Base-by-base conservation (phyloP, 257 asterid genomes). In the Capsicum baccatum region DNA sequence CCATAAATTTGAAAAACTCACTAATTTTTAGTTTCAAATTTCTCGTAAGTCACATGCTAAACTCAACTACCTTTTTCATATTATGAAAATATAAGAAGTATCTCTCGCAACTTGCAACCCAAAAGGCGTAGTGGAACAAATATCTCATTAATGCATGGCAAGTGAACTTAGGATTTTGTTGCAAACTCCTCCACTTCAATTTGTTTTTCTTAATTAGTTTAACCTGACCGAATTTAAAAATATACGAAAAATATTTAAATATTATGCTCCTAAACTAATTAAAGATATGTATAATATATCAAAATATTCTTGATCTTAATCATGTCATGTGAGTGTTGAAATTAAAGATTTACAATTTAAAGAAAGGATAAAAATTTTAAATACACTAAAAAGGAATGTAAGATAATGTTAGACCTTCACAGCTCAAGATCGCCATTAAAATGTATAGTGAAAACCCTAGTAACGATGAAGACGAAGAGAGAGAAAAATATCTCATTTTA, bases 81-180 rank as follows among this genome's bases (percentile, higher is more conserved):
- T 54, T 10, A 73, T 73, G 39, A 6, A 47, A n/a, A 19, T 37
- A 66, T 26, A 54, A n/a, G 37, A 78, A 63, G 21, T 42, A 11
- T 78, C 13, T 48, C 48, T 68, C 10, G 66, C 84, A 79, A 84
- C 17, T 85, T 63, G 90, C 90, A 88, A 88, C 60, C 85, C 83
- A 88, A 84, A 83, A 67, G 44, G 5, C 79, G 81, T 74, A 85
- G 71, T 84, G 79, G 84, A 68, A 88, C 84, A 60, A 81, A 42
- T 85, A 44, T 79, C 19, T 74, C 91, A 89, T 90, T 90, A 60
- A 89, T 86, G 87, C 82, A 63, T 57, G 47, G 26, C 80, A 81
- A 64, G 76, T 73, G 87, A 86, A 88, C 85, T 84, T 58, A 80
- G 74, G 84, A 87, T 84, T 74, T 47, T 48, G 68, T 62, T 63